Conservation (phyloP, 805 yeast species). For the Schwanniomyces pseudopolymorphus region DNA sequence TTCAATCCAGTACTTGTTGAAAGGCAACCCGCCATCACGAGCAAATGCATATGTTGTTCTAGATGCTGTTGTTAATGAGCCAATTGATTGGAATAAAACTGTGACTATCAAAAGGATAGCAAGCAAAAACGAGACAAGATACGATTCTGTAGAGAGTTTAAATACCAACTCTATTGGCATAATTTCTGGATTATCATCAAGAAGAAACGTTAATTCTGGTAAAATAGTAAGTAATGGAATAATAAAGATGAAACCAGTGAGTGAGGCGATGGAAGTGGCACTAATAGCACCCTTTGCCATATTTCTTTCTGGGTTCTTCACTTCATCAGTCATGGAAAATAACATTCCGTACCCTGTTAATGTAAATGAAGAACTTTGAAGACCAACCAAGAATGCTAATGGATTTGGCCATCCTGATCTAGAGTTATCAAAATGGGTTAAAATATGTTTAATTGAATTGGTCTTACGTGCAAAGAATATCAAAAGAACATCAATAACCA, state of each 20-base stretch:
- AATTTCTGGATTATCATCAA: constrained; percentile 61
- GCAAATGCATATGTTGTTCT: constrained; percentile 82
- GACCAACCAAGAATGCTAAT: constrained; percentile 72
- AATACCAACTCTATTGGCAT: constrained; percentile 80
- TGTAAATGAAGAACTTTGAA: constrained; percentile 77
- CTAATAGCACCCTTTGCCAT: constrained; percentile 72
- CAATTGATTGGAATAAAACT: constrained; percentile 72
- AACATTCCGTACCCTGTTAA: constrained; percentile 82
- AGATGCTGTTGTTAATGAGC: constrained; percentile 78
- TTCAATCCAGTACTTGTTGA: constrained; percentile 59
- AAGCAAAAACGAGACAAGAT: constrained; percentile 65
- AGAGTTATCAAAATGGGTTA: constrained; percentile 67
- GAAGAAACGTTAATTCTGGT: constrained; percentile 58
- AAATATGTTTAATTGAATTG: constrained; percentile 56
- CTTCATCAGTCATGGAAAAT: constrained; percentile 82
- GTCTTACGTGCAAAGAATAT: constrained; percentile 58
- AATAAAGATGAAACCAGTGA: constrained; percentile 71
- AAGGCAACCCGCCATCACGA: constrained; percentile 79
- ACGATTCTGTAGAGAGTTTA: constrained; percentile 66
- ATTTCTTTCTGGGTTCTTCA: constrained; percentile 67
- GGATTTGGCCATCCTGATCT: constrained; percentile 76
- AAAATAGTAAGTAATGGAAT: constrained; percentile 69
- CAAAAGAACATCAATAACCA: constrained; percentile 63
- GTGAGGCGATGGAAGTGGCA: constrained; percentile 61
- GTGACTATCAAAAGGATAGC: constrained; percentile 68